These are phyloP conservation scores for Neotropicomus parvogracilis DNA, from an alignment of 1,284 basidiomycete genomes.

Conservation along the genomic window DNA sequence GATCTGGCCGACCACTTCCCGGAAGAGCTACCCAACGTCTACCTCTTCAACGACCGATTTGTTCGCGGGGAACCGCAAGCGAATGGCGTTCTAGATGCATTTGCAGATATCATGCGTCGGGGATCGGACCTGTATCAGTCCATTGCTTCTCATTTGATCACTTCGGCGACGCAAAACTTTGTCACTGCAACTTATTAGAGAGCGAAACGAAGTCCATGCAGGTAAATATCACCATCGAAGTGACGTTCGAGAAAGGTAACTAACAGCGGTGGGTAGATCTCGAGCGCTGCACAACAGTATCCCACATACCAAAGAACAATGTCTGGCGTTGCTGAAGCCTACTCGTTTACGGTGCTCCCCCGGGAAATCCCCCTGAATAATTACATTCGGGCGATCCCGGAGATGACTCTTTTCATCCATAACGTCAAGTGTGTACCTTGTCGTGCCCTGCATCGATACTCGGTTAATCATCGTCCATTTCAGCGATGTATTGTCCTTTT, in stretches of 20 bases:
- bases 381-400: conserved; percentile 36
- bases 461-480: neutral
- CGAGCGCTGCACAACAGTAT: conserved; percentile 21
- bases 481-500: conserved; percentile 42
- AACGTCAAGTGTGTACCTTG: conserved; percentile 31
- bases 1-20: conserved; percentile 21
- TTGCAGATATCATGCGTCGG: conserved; percentile 28
- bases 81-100: conserved; percentile 23
- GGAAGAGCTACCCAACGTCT: conserved; percentile 19
- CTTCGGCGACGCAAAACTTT: conserved; percentile 26
- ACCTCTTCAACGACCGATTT: conserved; percentile 31
- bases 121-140: conserved; percentile 16
- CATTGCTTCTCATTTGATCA: conserved; percentile 28
- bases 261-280: conserved; percentile 15
- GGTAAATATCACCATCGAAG: neutral
- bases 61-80: conserved; percentile 21
- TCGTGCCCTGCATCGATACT: neutral
- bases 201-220: conserved; percentile 26
- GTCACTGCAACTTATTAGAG: conserved; percentile 31
- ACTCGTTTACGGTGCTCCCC: conserved; percentile 32
- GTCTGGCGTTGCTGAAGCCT: conserved; percentile 31
- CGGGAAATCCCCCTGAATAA: conserved; percentile 22
- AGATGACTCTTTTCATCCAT: conserved; percentile 30
- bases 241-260: neutral
- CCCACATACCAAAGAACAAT: conserved; percentile 31